Base-by-base conservation (phyloP, 345 rosid species). In the Anastatica hierochuntica region DNA sequence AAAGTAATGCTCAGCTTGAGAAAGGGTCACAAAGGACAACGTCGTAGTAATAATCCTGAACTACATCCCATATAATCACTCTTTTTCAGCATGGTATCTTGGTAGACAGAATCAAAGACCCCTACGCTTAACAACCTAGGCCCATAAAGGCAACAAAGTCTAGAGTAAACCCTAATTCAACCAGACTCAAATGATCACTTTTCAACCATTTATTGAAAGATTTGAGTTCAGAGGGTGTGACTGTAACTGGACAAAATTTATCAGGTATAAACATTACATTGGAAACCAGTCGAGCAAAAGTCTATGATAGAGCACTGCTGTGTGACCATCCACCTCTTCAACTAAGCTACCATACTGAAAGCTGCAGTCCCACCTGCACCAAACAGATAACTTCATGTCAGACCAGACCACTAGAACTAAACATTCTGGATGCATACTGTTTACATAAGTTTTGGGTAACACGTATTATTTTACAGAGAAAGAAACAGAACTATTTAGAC, bases 241-340 rank as follows among this genome's bases (percentile, higher is more conserved):
- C 31, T 53, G 29, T 39, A 21, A 59, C 37, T 58, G 12, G 31
- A 53, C 7, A 12, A 26, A 42, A 10, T 5, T 17, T 55, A 47
- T 19, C 7, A 34, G 42, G 49, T 20, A 34, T 43, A 56, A n/a
- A 55, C 43, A 63, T 80, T 85, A 88, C 99, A 71, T 68, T 56
- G 99, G 80, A 61, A 88, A 84, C 99, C 97, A 94, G 74, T 94
- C 97, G 56, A 94, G 84, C 75, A 83, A 84, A 73, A 94, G 95
- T 63, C 82, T 77, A 58, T 88, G 97, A 76, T 94, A 88, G 53
- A 94, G 82, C 72, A 94, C 70, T 57, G 99, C 99, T 27, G 96
- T 94, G 62, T 88, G 99, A 47, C 99, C 99, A 76, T 94, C 99
- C 38, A 94, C 99, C 77, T 94, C 99, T 79, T 94, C 99, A 64